phyloP scores from a whole-genome alignment of 2,329 filamentous ascomycete species.

The Capronia americana region DNA sequence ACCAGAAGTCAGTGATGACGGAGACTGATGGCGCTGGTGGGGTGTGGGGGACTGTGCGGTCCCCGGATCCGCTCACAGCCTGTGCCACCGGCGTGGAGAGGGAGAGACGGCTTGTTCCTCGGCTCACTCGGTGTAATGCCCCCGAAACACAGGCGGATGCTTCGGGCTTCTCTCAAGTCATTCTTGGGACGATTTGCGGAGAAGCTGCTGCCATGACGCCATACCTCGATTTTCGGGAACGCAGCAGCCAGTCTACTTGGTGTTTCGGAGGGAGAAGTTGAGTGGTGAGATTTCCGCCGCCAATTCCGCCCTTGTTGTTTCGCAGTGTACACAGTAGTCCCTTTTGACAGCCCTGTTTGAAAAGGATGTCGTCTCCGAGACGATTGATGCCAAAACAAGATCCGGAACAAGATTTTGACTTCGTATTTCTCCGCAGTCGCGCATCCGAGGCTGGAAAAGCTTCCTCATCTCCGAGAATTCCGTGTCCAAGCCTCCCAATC shows the following conservation, averaged over 20 bases:
- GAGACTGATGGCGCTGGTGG: background rate
- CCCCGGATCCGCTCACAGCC: background rate
- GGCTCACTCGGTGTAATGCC: background rate
- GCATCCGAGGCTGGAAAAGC: background rate
- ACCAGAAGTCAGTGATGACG: background rate
- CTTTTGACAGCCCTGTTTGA: background rate
- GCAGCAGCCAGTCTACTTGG: background rate
- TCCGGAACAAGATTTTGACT: background rate
- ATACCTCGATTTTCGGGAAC: background rate
- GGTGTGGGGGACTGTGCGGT: slow-evolving; percentile 1
- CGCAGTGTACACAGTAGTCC: background rate
- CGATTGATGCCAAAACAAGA: background rate
- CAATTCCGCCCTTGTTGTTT: background rate
- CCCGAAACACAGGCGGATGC: too few species aligned
- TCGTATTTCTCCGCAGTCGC: slow-evolving; percentile 8
- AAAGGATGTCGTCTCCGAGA: background rate
- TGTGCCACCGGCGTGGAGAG: background rate
- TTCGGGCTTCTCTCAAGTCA: too few species aligned
- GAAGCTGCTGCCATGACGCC: background rate
- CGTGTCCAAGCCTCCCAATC: background rate
- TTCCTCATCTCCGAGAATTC: background rate
- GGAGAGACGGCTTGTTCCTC: background rate
- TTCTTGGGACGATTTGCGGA: too few species aligned
- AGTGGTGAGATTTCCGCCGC: background rate
- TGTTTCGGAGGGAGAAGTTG: background rate